Evolutionary conservation across 75 land plant species (phyloP), one percentile per base, ranked within the genome.

Genomic region (Pseudotsuga menziesii): DNA sequence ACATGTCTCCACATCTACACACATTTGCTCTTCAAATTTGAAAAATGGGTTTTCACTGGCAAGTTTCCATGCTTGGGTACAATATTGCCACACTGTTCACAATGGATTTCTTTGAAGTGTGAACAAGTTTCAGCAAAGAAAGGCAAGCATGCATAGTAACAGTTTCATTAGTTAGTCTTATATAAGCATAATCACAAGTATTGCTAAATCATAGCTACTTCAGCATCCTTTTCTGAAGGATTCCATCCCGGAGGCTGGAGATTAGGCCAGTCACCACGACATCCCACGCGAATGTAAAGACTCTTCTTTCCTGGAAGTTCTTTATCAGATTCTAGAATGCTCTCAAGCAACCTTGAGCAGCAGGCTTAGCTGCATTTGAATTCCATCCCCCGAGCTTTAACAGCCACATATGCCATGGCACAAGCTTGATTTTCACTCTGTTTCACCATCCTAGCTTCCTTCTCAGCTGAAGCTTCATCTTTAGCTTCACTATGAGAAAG

Each of bases 231-330:
- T 71, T 83, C 88, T 60, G 86, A 71, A 44, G 92, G 90, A 78
- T 95, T 89, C 89, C 90, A 93, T 12, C 98, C 94, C 62, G 98
- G 94, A 36, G 97, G 94, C 82, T 84, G 85, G 76, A 95, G 88
- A 64, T 95, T 84, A 57, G 97, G 98, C 98, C 97, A 95, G 77
- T 95, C 98, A n/a, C 98, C 98, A 8, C 98, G 89, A 59, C 96
- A 93, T 61, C 98, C 98, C 69, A 91, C 64, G 79, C 97, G 88
- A 57, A 95, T 85, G 73, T 95, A 95, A 11, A 95, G 84, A 76
- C 94, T 91, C 88, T 95, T 95, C 81, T 93, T 95, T 57, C 99
- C 90, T 88, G 94, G 85, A 58, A 96, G 95, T 57, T 84, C 83
- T 72, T 89, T 94, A 63, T 96, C 99, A 22, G 93, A 87, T 61